These are phyloP conservation scores for Ophioceras dolichostomum DNA, from an alignment of 2,329 filamentous ascomycete genomes.

Conservation along the genomic window DNA sequence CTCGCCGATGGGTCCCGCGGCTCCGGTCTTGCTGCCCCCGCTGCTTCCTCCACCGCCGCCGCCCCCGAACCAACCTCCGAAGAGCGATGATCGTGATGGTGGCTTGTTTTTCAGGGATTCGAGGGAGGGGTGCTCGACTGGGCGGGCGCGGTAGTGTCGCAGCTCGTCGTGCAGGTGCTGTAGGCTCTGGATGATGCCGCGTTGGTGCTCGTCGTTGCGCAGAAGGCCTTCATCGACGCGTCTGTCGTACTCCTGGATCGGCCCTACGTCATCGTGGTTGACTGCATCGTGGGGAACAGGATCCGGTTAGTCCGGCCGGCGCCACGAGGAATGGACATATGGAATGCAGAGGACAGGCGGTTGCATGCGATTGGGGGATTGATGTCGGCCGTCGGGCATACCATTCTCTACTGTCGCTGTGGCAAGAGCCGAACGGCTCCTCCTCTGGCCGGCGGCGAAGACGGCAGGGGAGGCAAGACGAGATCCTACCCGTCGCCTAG, in stretches of 20 bases:
- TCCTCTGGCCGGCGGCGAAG: constrained; percentile 7
- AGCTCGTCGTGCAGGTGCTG: constrained; percentile 84
- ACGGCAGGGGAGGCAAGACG: neutral
- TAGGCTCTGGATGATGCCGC: constrained; percentile 78
- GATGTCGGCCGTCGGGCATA: constrained; percentile 2
- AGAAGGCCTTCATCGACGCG: constrained; percentile 63
- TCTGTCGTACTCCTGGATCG: constrained; percentile 77
- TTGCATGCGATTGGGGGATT: too few relatives aligned
- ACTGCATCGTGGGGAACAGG: too few relatives aligned
- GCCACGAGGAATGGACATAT: neutral
- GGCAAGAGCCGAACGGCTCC: constrained; percentile 7
- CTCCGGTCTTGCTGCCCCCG: neutral
- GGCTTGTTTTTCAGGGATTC: constrained; percentile 50
- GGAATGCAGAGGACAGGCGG: neutral
- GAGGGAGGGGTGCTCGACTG: constrained; percentile 64
- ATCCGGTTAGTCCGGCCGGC: neutral
- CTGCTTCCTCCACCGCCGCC: constrained; percentile 15
- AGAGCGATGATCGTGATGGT: too few relatives aligned
- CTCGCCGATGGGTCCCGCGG: constrained; percentile 24
- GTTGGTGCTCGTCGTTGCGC: constrained; percentile 81
- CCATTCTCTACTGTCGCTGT: constrained; percentile 9
- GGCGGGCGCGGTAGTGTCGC: constrained; percentile 56
- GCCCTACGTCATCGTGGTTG: constrained; percentile 41
- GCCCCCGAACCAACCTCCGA: constrained; percentile 47
- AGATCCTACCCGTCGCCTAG: neutral